These are phyloP conservation scores for Thraustochytrium sp. DNA, from an alignment of 352 stramenopile genomes.

Conservation along the genomic window DNA sequence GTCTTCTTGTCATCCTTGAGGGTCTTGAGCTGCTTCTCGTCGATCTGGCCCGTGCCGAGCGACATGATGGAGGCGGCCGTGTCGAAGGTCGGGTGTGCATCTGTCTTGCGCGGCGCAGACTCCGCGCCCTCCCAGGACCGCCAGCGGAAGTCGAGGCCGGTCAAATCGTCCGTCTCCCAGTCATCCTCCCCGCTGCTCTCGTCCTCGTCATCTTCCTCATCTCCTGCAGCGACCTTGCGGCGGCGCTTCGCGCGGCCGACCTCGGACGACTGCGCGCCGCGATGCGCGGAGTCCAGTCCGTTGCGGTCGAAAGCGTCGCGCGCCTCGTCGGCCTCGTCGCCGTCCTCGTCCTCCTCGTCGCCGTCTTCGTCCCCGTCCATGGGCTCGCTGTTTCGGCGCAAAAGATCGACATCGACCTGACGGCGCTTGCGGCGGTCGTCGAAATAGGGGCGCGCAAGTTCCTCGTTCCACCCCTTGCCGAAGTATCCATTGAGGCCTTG, in stretches of 20 bases:
- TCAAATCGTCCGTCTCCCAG: neutral
- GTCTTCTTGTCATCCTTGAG: conserved; percentile 15
- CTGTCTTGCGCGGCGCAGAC: neutral
- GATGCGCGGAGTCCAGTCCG: neutral
- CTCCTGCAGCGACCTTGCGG: neutral
- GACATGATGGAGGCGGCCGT: conserved; percentile 19
- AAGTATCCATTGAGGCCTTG: conserved; percentile 41
- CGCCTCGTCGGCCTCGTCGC: neutral
- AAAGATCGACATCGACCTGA: neutral
- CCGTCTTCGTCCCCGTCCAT: neutral
- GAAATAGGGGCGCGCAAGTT: conserved; percentile 9
- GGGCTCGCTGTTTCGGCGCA: neutral
- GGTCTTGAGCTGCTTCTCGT: conserved; percentile 15
- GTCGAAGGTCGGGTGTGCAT: conserved; percentile 8
- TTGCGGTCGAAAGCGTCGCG: neutral
- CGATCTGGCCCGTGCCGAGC: neutral
- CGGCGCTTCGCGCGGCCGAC: neutral
- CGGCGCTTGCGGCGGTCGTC: conserved; percentile 17
- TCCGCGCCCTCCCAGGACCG: neutral
- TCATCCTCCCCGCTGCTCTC: neutral
- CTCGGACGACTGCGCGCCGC: too few species aligned
- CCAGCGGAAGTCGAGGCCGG: conserved; percentile 28
- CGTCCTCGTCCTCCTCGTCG: neutral
- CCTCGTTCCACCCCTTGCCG: conserved; percentile 36
- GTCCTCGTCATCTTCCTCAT: conserved; percentile 16